phyloP scores from a whole-genome alignment of 495 filamentous ascomycete species.

The Bacidia rubella region DNA sequence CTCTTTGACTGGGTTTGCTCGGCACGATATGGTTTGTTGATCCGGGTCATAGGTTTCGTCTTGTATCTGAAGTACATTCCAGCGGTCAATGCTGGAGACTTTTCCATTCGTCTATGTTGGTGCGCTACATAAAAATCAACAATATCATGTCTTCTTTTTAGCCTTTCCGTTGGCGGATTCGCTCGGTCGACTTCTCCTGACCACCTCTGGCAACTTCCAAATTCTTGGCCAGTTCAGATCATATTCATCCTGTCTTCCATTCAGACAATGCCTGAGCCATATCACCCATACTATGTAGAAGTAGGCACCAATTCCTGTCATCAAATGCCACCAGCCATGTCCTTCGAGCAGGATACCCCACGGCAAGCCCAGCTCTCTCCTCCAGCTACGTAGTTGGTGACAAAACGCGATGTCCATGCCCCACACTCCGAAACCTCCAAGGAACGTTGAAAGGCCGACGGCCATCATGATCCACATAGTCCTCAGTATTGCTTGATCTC shows the following conservation, averaged over 20 bases:
- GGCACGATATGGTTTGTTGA: too few relatives aligned
- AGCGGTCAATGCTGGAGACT: too few relatives aligned
- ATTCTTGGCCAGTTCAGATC: conserved; percentile 57
- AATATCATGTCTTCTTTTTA: conserved; percentile 28
- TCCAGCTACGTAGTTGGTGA: conserved; percentile 50
- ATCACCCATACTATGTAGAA: conserved; percentile 78
- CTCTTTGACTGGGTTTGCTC: too few relatives aligned
- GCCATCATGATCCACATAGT: conserved; percentile 67
- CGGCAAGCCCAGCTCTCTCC: conserved; percentile 62
- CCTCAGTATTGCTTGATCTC: conserved; percentile 46
- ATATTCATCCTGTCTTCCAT: conserved; percentile 63
- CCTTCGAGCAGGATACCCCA: conserved; percentile 88
- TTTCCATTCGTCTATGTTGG: not conserved
- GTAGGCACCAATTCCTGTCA: conserved; percentile 61
- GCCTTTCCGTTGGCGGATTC: conserved; percentile 1
- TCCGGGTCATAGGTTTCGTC: too few relatives aligned
- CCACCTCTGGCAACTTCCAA: conserved; percentile 53
- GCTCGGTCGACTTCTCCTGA: conserved; percentile 27
- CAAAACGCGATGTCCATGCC: conserved; percentile 76
- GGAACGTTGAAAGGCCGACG: conserved; percentile 58
- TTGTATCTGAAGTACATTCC: too few relatives aligned
- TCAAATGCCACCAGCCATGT: conserved; percentile 86
- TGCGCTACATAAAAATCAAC: too few relatives aligned
- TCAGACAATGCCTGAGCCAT: conserved; percentile 71
- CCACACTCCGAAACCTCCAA: conserved; percentile 81